Evolutionary conservation across 1,139 yeast genomes (phyloP).

Genomic region (Ogataea hybrid): DNA sequence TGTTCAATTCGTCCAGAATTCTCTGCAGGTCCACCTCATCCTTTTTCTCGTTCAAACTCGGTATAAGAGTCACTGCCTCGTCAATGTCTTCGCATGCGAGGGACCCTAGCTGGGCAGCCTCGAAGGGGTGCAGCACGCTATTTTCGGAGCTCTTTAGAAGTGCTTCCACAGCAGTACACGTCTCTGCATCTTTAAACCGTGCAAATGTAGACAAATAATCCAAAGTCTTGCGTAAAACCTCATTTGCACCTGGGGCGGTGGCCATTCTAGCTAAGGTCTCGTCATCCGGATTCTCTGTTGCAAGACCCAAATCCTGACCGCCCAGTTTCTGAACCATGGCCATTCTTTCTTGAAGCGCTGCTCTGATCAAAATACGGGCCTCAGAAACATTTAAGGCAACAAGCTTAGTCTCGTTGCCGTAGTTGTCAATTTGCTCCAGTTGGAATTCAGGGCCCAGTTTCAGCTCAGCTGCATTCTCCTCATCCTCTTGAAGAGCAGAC

Average conservation of each 20-base stretch:
- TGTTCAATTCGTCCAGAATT: constrained; percentile 79
- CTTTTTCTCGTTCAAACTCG: constrained; percentile 75
- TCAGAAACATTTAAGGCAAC: constrained; percentile 87
- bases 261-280: constrained; percentile 68
- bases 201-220: constrained; percentile 85
- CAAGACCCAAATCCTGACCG: constrained; percentile 33
- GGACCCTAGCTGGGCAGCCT: constrained; percentile 91
- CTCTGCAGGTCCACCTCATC: constrained; percentile 86
- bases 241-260: constrained; percentile 58
- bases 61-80: constrained; percentile 92
- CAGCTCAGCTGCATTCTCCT: constrained; percentile 85
- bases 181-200: constrained; percentile 86
- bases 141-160: constrained; percentile 69
- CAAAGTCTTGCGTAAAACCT: constrained; percentile 84
- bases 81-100: constrained; percentile 96
- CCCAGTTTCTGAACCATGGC: constrained; percentile 40
- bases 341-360: constrained; percentile 80
- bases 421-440: constrained; percentile 73
- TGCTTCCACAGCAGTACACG: constrained; percentile 91
- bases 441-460: constrained; percentile 94
- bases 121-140: constrained; percentile 86
- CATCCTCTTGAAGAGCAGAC: constrained; percentile 65
- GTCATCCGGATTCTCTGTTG: constrained; percentile 42
- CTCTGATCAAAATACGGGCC: constrained; percentile 84
- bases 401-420: constrained; percentile 72